Base-by-base conservation (phyloP, 1,284 basidiomycete genomes). In the Neonothopanus nambi region DNA sequence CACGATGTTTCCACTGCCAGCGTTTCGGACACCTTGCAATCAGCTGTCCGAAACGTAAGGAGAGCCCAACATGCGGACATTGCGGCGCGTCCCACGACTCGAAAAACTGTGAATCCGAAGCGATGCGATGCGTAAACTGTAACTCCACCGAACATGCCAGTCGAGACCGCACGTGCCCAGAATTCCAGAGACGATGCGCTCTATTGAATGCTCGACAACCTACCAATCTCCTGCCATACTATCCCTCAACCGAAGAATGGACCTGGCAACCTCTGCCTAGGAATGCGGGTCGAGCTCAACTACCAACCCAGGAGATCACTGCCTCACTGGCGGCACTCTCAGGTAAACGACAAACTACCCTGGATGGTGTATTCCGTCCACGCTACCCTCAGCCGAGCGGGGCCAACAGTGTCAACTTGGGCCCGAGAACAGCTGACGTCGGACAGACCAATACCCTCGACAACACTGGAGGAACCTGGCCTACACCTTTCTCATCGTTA, bases 101-200 rank as follows among this genome's bases (percentile, higher is more conserved):
- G 1, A 30, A 41, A 3, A 40, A 5, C 17, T 61, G 57, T 44
- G 40, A 33, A 1, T 11, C 3, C 1, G 52, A 57, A 13, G 33
- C 48, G 3, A 21, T 38, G 1, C 18, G 40, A 1, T 61, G 59
- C 35, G n/a, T 44, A 1, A 60, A 58, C 42, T 61, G 60, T 44
- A 45, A 33, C 13, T 30, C 43, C 15, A 3, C 15, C 1, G 54
- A 54, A 8, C 60, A 62, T 33, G 41, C 52, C 3, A 57, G 59
- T 5, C 48, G 49, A 1, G 59, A 60, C 13, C 13, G 59, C 3
- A 8, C 5, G 7, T 60, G 59, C 44, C 55, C 57, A 0, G 23
- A 28, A 2, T 59, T 58, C 35, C 21, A 26, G 0, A 47, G 40
- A 3, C 24, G 35, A 11, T 24, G 46, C 9, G 43, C 47, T 4